Evolutionary conservation across 441 rosid genomes (phyloP).

Genomic region (Eutrema salsugineum): DNA sequence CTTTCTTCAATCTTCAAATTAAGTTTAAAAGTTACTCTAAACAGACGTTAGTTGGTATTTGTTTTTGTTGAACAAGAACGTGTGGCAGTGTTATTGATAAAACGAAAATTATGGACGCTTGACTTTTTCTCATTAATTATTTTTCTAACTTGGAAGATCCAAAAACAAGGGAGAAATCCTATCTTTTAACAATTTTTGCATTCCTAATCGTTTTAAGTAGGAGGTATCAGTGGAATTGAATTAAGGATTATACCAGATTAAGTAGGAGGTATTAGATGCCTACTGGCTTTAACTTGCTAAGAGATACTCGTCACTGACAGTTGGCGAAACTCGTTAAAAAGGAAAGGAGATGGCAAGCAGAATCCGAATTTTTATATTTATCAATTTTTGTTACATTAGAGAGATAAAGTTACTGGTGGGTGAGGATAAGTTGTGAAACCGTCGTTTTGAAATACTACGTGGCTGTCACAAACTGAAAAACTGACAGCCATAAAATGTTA

Average conservation of each 20-base stretch:
- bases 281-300: slow-evolving; percentile 14
- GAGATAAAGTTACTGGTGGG: slow-evolving; percentile 16
- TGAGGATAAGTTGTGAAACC: slow-evolving; percentile 16
- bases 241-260: neutral
- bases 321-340: slow-evolving; percentile 9
- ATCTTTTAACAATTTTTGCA: neutral
- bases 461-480: slow-evolving; percentile 27
- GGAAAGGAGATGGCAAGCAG: slow-evolving; percentile 9
- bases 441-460: slow-evolving; percentile 12
- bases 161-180: slow-evolving; percentile 21
- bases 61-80: slow-evolving; percentile 20
- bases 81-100: slow-evolving; percentile 32
- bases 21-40: neutral
- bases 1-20: neutral
- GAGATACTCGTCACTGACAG: slow-evolving; percentile 17
- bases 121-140: slow-evolving; percentile 20
- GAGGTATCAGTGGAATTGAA: slow-evolving; percentile 13
- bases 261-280: neutral
- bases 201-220: neutral
- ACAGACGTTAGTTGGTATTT: slow-evolving; percentile 11
- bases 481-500: slow-evolving; percentile 17
- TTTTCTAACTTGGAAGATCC: slow-evolving; percentile 16
- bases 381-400: neutral
- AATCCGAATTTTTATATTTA: neutral
- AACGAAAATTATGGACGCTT: slow-evolving; percentile 19